phyloP scores from a whole-genome alignment of 495 filamentous ascomycete species.

The Talaromyces liani region DNA sequence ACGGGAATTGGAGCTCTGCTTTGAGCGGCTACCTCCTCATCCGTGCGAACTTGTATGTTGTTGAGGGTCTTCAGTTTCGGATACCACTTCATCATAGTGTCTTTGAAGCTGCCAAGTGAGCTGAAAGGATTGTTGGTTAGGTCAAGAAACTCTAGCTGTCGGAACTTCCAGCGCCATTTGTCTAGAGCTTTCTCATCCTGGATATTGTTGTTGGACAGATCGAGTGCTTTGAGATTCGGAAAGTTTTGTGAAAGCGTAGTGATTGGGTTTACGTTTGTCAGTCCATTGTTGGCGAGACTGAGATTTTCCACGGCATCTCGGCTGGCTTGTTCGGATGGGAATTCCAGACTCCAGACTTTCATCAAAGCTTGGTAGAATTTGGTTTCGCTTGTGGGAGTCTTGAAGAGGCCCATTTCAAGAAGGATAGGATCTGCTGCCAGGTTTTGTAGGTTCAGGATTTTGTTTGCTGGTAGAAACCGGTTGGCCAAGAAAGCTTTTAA shows the following conservation, averaged over 20 bases:
- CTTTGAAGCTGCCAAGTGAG: constrained; percentile 51
- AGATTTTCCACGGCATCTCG: constrained; percentile 68
- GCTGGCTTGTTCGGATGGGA: constrained; percentile 57
- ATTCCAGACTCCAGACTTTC: constrained; percentile 66
- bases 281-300: constrained; percentile 67
- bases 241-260: constrained; percentile 66
- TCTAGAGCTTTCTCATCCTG: constrained; percentile 47
- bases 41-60: constrained; percentile 59
- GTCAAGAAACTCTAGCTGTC: constrained; percentile 67
- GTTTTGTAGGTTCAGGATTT: constrained; percentile 72
- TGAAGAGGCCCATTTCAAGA: constrained; percentile 66
- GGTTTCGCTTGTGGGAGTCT: constrained; percentile 56
- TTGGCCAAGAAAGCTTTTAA: constrained; percentile 54
- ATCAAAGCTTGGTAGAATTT: constrained; percentile 90
- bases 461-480: constrained; percentile 61
- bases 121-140: constrained; percentile 69
- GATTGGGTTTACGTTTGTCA: constrained; percentile 61
- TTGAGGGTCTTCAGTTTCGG: constrained; percentile 69
- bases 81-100: constrained; percentile 74
- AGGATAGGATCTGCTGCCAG: constrained; percentile 64
- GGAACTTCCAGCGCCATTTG: constrained; percentile 71
- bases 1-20: constrained; percentile 61
- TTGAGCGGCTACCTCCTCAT: constrained; percentile 51
- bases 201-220: constrained; percentile 75
- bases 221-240: constrained; percentile 75